A percentile compares a stretch with the other conserved stretches of the same genome.
phyloP scores from a whole-genome alignment of 371 early-diverging fungal species.

The Actinomortierella ambigua region DNA sequence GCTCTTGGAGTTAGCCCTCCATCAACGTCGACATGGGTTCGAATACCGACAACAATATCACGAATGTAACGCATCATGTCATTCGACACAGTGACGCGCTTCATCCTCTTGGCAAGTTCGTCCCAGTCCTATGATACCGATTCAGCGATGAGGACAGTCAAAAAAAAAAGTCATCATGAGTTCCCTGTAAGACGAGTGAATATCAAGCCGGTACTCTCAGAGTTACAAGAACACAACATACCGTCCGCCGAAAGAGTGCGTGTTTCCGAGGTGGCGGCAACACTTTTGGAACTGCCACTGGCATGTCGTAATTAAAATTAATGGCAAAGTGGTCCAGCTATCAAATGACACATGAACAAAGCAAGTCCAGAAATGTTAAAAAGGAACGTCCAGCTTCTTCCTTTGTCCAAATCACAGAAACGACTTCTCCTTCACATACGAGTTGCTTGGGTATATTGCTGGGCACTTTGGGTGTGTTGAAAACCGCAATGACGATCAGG shows the following conservation, averaged over 20 bases:
- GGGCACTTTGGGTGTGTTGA: slow-evolving; percentile 48
- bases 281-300: slow-evolving; percentile 24
- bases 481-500: slow-evolving; percentile 30
- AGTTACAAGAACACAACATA: slow-evolving; percentile 26
- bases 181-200: neutral
- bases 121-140: slow-evolving; percentile 53
- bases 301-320: slow-evolving; percentile 53
- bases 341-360: neutral
- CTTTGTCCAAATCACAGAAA: slow-evolving; percentile 33
- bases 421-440: slow-evolving; percentile 41
- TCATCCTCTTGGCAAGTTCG: slow-evolving; percentile 50
- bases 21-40: slow-evolving; percentile 62
- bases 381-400: slow-evolving; percentile 32
- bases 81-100: slow-evolving; percentile 57
- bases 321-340: slow-evolving; percentile 63
- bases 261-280: slow-evolving; percentile 24
- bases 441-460: slow-evolving; percentile 58
- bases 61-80: slow-evolving; percentile 65
- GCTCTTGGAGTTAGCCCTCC: slow-evolving; percentile 66
- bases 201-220: neutral
- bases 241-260: slow-evolving; percentile 28
- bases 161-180: neutral
- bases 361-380: slow-evolving; percentile 45
- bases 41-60: slow-evolving; percentile 65
- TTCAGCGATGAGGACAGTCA: neutral